Base-by-base conservation (phyloP, 192 early-diverging fungal genomes). In the Coemansia sp. region DNA sequence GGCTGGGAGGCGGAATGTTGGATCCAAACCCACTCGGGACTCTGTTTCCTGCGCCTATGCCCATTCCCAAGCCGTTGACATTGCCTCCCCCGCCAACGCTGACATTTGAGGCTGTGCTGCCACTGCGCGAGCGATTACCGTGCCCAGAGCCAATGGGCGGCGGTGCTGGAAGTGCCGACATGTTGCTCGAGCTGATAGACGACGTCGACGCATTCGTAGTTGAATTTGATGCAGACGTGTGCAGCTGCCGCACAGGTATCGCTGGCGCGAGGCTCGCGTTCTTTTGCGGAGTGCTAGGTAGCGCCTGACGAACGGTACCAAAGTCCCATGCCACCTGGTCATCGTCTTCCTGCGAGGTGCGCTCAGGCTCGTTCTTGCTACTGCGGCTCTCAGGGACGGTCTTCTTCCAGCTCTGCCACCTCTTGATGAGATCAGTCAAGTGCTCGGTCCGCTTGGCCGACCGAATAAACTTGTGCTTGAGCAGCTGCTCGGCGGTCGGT, bases 381-480 rank as follows among this genome's bases (percentile, higher is more conserved):
- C 63, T 65, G 59, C 76, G 77, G 49, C 47, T 71, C 40, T 84
- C 88, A 3, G 87, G 85, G 3, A 86, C 78, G 9, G 87, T 86
- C 59, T 85, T 76, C 64, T 92, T 67, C 92, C 92, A 96, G 57
- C 85, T 86, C 68, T 96, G 91, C 85, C 97, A 91, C 46, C 90
- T 75, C 73, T 94, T 91, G 52, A 94, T 91, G 31, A 98, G 76
- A 44, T 97, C 94, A 20, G 91, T 93, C 61, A 98, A 74, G 73
- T 93, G 93, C 3, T 93, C 91, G 0, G 90, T 90, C 60, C 95
- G 95, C 75, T 94, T 94, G 5, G 93, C 93, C 42, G 85, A 87
- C 22, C 89, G 81, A 49, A 98, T 92, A 72, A 98, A 98, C 67
- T 88, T 85, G 81, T 98, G 95, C 70, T 92, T 93, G 43, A 94